Evolutionary conservation across 371 early-diverging fungal genomes (phyloP), one percentile per base, ranked within the genome.

Genomic region (Fennellomyces sp.): DNA sequence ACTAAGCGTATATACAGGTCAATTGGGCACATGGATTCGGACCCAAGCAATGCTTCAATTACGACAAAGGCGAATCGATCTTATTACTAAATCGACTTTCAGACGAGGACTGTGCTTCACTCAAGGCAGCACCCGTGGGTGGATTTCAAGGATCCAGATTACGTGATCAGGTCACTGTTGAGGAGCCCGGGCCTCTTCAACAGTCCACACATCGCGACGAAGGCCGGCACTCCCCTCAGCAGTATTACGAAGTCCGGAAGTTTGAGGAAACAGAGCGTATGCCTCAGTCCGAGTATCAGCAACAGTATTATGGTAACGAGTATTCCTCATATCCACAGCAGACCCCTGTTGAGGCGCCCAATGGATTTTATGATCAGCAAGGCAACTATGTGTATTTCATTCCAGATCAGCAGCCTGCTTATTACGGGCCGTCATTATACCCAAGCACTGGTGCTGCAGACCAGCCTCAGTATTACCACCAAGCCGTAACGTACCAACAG

Each of bases 1-100:
- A 33, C 8, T 33, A 8, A 33, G 13, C 6, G 35, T 8, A 33
- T 33, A 8, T 5, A 10, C 25, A 70, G 64, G 64, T 70, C 41
- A 73, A 75, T 41, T 75, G 76, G 79, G 79, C 73, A 11, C 73
- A 69, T 68, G 76, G 79, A 0, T 79, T 75, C 61, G 79, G 75
- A 11, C 79, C 75, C 41, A 75, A 73, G 41, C 63, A 65, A 29
- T 64, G 68, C 12, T 79, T 75, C 54, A 66, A 66, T 38, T 75
- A 72, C 60, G 70, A 75, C 39, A 58, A 57, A 19, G 79, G 79
- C 1, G 72, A 73, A 45, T 73, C 78, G 15, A 68, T 75, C 38
- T 71, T 75, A 31, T 68, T 72, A 10, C 56, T 79, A 30, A 26
- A 50, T 33, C 65, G 69, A 45, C 45, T 75, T 15, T 60, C 61